phyloP scores from a whole-genome alignment of 192 early-diverging fungal genomes.

The Entomortierella parvispora region DNA sequence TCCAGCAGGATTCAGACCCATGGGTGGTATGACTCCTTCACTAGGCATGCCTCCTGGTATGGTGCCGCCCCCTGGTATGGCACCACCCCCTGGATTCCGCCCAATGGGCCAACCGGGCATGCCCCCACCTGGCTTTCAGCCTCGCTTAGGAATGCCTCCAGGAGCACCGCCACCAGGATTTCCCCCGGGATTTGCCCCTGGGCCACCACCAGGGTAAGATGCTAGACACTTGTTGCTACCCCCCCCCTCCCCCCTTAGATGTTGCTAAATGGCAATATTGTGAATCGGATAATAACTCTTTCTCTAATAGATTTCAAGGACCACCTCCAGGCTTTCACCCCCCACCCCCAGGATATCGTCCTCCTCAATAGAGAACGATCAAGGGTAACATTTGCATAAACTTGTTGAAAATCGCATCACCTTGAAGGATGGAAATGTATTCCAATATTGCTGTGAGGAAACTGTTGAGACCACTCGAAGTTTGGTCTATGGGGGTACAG shows the following conservation, averaged over 20 bases:
- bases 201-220: constrained; percentile 45
- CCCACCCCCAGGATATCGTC: constrained; percentile 3
- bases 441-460: no score
- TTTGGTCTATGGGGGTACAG: no score
- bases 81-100: constrained; percentile 61
- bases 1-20: constrained; percentile 39
- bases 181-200: constrained; percentile 59
- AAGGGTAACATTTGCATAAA: neutral
- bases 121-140: constrained; percentile 74
- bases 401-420: neutral
- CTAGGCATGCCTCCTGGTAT: constrained; percentile 70
- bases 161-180: constrained; percentile 57
- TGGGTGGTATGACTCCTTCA: constrained; percentile 62
- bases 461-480: no score
- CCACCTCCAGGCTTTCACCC: constrained; percentile 11
- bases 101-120: constrained; percentile 54
- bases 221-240: no score
- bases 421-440: constrained; percentile 9
- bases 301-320: constrained; percentile 15
- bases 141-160: constrained; percentile 48
- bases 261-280: neutral
- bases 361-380: constrained; percentile 9
- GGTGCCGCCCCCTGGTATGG: constrained; percentile 41
- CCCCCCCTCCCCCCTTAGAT: no score
- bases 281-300: no score